A percentile compares a stretch with the other conserved stretches of the same genome.
phyloP scores from a whole-genome alignment of 495 filamentous ascomycete genomes.

The Neurospora sp. region DNA sequence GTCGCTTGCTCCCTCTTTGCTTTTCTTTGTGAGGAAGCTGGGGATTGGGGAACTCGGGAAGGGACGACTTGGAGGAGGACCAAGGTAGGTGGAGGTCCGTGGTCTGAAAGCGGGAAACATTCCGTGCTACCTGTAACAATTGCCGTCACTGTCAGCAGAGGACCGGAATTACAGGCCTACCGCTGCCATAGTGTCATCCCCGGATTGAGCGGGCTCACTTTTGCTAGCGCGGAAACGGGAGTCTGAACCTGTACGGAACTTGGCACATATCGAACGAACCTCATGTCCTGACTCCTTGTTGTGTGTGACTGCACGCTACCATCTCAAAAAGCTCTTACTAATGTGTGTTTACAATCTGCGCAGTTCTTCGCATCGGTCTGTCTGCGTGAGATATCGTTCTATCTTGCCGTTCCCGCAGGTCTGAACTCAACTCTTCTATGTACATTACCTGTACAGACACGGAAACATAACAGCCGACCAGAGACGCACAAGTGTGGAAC shows the following conservation, averaged over 20 bases:
- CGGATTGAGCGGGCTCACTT: background rate
- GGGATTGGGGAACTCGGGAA: background rate
- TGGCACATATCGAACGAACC: background rate
- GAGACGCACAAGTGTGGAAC: background rate
- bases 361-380: background rate
- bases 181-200: background rate
- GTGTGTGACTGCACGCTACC: background rate
- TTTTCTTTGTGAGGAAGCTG: background rate
- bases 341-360: background rate
- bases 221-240: background rate
- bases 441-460: background rate
- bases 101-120: background rate
- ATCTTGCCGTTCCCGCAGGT: background rate
- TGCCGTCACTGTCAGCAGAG: background rate
- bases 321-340: background rate
- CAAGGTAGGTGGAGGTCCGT: background rate
- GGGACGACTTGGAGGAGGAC: background rate
- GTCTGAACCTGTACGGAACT: background rate
- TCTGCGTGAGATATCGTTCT: background rate
- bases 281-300: background rate
- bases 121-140: background rate
- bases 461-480: background rate
- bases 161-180: background rate
- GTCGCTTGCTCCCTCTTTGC: background rate
- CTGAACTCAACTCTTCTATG: background rate